A percentile compares a stretch with the other conserved stretches of the same genome.
Conservation (phyloP, 208 protist genomes). For the Naegleria fowleri region DNA sequence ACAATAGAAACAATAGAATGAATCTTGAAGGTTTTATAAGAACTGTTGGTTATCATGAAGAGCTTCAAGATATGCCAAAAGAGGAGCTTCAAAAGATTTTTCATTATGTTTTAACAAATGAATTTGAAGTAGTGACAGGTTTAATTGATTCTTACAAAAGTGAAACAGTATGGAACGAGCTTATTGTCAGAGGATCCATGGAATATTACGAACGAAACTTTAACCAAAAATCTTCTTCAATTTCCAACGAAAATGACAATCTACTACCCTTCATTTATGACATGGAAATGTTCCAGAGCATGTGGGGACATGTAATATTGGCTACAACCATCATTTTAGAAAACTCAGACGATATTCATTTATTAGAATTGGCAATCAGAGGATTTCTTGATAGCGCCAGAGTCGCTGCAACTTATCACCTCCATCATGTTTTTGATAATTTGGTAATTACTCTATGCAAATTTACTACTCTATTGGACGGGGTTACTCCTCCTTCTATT, state of each 20-base stretch:
- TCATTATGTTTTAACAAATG: conserved; percentile 29
- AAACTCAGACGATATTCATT: conserved; percentile 42
- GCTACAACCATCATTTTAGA: conserved; percentile 58
- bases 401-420: conserved; percentile 49
- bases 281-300: conserved; percentile 47
- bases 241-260: background rate
- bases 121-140: conserved; percentile 13
- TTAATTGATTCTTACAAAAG: background rate
- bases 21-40: conserved; percentile 26
- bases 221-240: background rate
- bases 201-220: background rate
- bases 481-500: background rate
- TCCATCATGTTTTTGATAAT: conserved; percentile 57
- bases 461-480: conserved; percentile 39
- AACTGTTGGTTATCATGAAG: conserved; percentile 16
- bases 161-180: conserved; percentile 18
- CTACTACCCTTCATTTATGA: conserved; percentile 34
- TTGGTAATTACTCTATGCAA: conserved; percentile 56
- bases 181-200: background rate
- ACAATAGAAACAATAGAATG: conserved; percentile 25
- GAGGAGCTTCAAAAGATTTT: conserved; percentile 32
- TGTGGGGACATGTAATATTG: conserved; percentile 46
- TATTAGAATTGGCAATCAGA: conserved; percentile 43
- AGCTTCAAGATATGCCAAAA: background rate
- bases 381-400: conserved; percentile 53